Percentiles rank a stretch among this genome's conserved stretches.
phyloP scores from a whole-genome alignment of 2,329 filamentous ascomycete genomes.

The Plectosphaerella sp. region DNA sequence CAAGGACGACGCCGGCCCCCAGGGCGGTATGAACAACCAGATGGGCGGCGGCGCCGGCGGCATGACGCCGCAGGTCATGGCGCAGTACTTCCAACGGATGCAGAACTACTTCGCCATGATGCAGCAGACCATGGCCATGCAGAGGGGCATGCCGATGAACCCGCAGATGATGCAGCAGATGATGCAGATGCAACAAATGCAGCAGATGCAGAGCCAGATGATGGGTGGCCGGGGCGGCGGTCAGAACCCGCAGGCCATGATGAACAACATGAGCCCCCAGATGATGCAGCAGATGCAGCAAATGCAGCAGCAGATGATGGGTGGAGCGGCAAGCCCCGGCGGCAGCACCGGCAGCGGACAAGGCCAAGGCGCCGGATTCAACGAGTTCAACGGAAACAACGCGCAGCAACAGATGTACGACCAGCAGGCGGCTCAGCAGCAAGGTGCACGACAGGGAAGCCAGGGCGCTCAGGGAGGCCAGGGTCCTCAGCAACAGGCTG shows the following conservation, averaged over 20 bases:
- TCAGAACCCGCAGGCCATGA: slow-evolving; percentile 27
- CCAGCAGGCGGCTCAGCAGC: slow-evolving; percentile 15
- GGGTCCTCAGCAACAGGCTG: no score
- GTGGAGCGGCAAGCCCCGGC: slow-evolving; percentile 18
- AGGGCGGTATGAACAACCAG: slow-evolving; percentile 30
- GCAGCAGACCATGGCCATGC: slow-evolving; percentile 91
- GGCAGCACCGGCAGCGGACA: slow-evolving; percentile 17
- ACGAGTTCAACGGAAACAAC: slow-evolving; percentile 12
- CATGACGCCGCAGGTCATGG: slow-evolving; percentile 97
- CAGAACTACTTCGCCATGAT: slow-evolving; percentile 95
- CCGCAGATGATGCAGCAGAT: slow-evolving; percentile 72
- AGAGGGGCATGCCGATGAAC: slow-evolving; percentile 66
- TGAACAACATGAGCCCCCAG: slow-evolving; percentile 39
- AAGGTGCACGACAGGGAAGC: slow-evolving; percentile 17
- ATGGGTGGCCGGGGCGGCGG: slow-evolving; percentile 35
- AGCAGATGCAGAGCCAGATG: slow-evolving; percentile 51
- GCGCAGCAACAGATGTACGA: slow-evolving; percentile 16
- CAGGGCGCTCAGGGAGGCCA: slow-evolving; percentile 14
- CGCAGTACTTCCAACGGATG: slow-evolving; percentile 97
- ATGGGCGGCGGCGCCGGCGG: slow-evolving; percentile 48
- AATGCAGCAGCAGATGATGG: slow-evolving; percentile 31
- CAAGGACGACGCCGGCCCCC: slow-evolving; percentile 36
- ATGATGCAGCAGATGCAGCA: slow-evolving; percentile 59
- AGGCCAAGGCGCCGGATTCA: slow-evolving; percentile 12
- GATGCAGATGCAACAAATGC: slow-evolving; percentile 74